phyloP scores from a whole-genome alignment of 2,329 filamentous ascomycete species.

The Emericellopsis atlantica region DNA sequence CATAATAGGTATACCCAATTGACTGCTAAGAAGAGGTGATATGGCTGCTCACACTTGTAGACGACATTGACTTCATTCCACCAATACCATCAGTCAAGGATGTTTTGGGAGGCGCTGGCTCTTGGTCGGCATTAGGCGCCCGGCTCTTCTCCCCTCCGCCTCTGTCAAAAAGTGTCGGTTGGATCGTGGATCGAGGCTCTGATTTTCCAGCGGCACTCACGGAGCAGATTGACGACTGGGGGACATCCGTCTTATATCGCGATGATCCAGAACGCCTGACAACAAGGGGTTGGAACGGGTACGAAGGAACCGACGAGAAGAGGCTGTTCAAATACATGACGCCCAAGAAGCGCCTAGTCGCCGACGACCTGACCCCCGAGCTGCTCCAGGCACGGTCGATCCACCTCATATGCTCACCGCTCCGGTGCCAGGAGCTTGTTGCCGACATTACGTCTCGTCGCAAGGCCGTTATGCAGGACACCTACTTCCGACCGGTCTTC shows the following conservation, averaged over 20 bases:
- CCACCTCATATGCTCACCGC: conserved; percentile 76
- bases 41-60: conserved; percentile 25
- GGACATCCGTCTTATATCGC: conserved; percentile 60
- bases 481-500: conserved; percentile 52
- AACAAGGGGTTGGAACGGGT: conserved; percentile 88
- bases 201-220: conserved; percentile 67
- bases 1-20: conserved; percentile 46
- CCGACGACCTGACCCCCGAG: conserved; percentile 51
- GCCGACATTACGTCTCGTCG: conserved; percentile 52
- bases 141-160: conserved; percentile 69
- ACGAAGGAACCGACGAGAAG: conserved; percentile 56
- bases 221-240: conserved; percentile 57
- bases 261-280: conserved; percentile 56
- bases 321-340: conserved; percentile 78
- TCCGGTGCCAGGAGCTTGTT: conserved; percentile 65
- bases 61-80: conserved; percentile 80
- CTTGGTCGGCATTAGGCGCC: conserved; percentile 78
- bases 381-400: conserved; percentile 66
- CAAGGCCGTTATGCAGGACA: conserved; percentile 22
- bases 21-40: neutral
- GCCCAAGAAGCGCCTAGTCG: conserved; percentile 70
- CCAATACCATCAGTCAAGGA: conserved; percentile 56
- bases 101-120: conserved; percentile 79
- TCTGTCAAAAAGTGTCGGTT: conserved; percentile 58
- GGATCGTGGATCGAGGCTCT: conserved; percentile 80